Evolutionary conservation across 768 basidiomycete species (phyloP).

Genomic region (Coprinellus micaceus): DNA sequence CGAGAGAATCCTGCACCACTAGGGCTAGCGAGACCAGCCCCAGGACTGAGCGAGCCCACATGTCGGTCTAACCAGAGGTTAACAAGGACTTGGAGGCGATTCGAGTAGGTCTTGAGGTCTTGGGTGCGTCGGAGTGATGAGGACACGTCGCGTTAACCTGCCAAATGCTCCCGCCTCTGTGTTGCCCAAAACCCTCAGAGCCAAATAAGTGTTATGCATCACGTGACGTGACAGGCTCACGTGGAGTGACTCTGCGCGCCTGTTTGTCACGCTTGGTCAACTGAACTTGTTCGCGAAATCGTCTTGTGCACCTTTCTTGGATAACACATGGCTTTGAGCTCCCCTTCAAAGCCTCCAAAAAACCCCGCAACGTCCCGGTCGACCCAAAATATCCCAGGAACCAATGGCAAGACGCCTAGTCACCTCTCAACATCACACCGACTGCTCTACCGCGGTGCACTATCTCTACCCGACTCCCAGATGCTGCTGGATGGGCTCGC

Average conservation of each 20-base stretch:
- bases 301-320: no score
- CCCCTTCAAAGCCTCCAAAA: neutral
- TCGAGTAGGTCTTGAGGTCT: no score
- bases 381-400: neutral
- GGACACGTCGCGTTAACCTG: neutral
- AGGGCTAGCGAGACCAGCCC: conserved; percentile 21
- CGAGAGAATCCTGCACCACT: conserved; percentile 36
- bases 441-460: conserved; percentile 70
- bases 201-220: neutral
- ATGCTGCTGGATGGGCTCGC: conserved; percentile 71
- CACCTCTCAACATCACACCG: conserved; percentile 34
- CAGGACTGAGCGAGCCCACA: conserved; percentile 10
- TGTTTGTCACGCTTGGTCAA: neutral
- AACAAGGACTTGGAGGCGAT: no score
- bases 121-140: no score
- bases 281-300: no score
- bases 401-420: conserved; percentile 6
- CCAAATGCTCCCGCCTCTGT: neutral
- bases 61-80: conserved; percentile 5
- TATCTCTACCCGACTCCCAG: conserved; percentile 71
- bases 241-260: conserved; percentile 7
- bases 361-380: neutral
- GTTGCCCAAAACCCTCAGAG: neutral
- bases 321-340: neutral
- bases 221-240: neutral